Conservation (phyloP, 805 yeast genomes). For the Hyphopichia homilentoma region DNA sequence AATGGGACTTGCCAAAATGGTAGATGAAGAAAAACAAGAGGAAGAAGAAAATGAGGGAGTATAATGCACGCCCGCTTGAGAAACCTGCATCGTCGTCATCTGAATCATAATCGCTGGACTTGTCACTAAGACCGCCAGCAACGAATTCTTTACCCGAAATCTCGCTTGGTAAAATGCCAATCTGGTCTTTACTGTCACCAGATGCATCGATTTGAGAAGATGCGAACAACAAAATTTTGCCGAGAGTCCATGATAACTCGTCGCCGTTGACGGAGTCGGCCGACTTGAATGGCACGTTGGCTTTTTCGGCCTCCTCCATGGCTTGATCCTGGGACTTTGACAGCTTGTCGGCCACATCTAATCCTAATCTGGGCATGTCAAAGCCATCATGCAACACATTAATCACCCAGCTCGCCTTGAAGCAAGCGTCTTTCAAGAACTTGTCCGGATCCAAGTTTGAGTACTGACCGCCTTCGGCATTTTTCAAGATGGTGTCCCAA, state of each 20-base stretch:
- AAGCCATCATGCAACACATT: slow-evolving; percentile 91
- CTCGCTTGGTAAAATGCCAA: slow-evolving; percentile 42
- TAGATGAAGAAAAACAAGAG: slow-evolving; percentile 15
- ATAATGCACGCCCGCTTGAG: slow-evolving; percentile 3
- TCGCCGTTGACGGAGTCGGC: slow-evolving; percentile 76
- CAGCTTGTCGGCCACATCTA: slow-evolving; percentile 33
- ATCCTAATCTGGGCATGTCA: slow-evolving; percentile 69
- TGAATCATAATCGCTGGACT: slow-evolving; percentile 5
- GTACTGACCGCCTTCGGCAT: slow-evolving; percentile 55
- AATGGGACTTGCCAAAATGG: slow-evolving; percentile 9
- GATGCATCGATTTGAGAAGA: slow-evolving; percentile 53
- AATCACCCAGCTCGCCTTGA: slow-evolving; percentile 92
- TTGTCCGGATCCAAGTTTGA: slow-evolving; percentile 48
- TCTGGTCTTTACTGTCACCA: slow-evolving; percentile 10
- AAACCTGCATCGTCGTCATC: slow-evolving; percentile 16
- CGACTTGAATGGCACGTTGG: slow-evolving; percentile 69
- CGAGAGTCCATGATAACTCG: slow-evolving; percentile 94
- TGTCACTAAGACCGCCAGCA: slow-evolving; percentile 21
- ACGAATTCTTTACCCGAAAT: slow-evolving; percentile 29
- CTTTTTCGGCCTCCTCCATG: slow-evolving; percentile 23
- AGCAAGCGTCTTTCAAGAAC: slow-evolving; percentile 72
- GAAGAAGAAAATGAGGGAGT: slow-evolving; percentile 13
- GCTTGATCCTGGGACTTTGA: slow-evolving; percentile 22
- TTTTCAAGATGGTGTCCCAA: slow-evolving; percentile 56
- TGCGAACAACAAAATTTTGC: slow-evolving; percentile 80